A percentile compares a stretch with the other conserved stretches of the same genome.
Conservation (phyloP, 2,329 filamentous ascomycete genomes). For the Purpureocillium takamizusanense region DNA sequence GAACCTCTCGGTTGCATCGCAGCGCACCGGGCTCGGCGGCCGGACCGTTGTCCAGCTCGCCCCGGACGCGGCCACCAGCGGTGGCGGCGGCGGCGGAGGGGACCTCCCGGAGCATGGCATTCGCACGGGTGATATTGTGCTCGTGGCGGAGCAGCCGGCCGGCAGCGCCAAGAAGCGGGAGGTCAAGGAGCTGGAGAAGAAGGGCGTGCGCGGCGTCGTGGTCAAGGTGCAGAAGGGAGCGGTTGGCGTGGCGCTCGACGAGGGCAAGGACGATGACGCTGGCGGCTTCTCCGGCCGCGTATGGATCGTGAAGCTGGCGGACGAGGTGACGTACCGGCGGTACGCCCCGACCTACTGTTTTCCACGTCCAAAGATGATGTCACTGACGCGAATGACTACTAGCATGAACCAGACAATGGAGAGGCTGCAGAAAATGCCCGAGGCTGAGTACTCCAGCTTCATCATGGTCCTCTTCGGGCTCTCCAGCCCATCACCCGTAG, state of each 20-base stretch:
- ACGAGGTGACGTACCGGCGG: slow-evolving; percentile 58
- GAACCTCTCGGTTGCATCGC: slow-evolving; percentile 64
- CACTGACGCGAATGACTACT: not conserved
- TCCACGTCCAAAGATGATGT: not conserved
- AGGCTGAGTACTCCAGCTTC: slow-evolving; percentile 50
- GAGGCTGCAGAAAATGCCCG: slow-evolving; percentile 46
- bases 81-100: too few species aligned
- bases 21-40: slow-evolving; percentile 86
- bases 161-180: slow-evolving; percentile 65
- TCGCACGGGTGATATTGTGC: slow-evolving; percentile 68
- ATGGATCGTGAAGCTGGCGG: slow-evolving; percentile 59
- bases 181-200: slow-evolving; percentile 60
- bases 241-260: slow-evolving; percentile 61
- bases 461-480: slow-evolving; percentile 55
- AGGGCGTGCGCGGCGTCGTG: slow-evolving; percentile 62
- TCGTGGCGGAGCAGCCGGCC: slow-evolving; percentile 64
- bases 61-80: slow-evolving; percentile 58
- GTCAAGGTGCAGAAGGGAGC: slow-evolving; percentile 49
- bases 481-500: slow-evolving; percentile 39
- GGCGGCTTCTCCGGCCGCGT: slow-evolving; percentile 33
- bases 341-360: slow-evolving; percentile 15
- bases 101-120: slow-evolving; percentile 69
- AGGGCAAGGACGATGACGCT: slow-evolving; percentile 42
- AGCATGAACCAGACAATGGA: slow-evolving; percentile 58
- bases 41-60: slow-evolving; percentile 77